Evolutionary conservation across 192 early-diverging fungal species (phyloP), one percentile per base, ranked within the genome.

Genomic region (Mortierella claussenii): DNA sequence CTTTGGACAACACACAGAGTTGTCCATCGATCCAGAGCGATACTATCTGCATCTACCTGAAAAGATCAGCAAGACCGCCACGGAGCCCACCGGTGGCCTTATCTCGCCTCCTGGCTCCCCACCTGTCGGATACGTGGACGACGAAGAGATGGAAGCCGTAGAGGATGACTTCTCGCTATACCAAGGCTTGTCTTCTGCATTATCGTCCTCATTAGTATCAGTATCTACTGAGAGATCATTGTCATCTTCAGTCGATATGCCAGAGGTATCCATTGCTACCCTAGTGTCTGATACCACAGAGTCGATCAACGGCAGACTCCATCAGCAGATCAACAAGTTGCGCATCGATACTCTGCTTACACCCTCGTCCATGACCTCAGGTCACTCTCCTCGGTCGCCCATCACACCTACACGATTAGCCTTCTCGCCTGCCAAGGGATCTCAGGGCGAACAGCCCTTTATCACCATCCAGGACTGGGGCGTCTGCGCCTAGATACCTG

Each of bases 1-100:
- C 55, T 89, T 64, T 60, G 87, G 86, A 4, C 81, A 86, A 20
- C 63, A 76, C 50, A 76, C 73, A 8, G 64, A 76, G 47, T 42
- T 76, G 33, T 47, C 64, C 2, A 62, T 67, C 28, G 59, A 76
- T n/a, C 63, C 73, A 5, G 65, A 60, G 24, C 54, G 54, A 37
- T 52, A 76, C 53, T 76, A 76, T 49, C 51, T 76, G 12, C 73
- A 76, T 24, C 53, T 76, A 65, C 73, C 73, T n/a, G 55, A 60
- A 1, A 23, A 45, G 7, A 43, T 42, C 40, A 23, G 31, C 11
- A 18, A n/a, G 44, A 12, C 33, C 17, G 32, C 13, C 37, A 10
- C 43, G 20, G 32, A 42, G 17, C n/a, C 28, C 2, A 36, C 26
- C 4, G 47, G 62, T 4, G 26, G 55, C 24, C 21, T 65, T 17